phyloP scores from a whole-genome alignment of 805 yeast species.

The Lipomyces anomalus region DNA sequence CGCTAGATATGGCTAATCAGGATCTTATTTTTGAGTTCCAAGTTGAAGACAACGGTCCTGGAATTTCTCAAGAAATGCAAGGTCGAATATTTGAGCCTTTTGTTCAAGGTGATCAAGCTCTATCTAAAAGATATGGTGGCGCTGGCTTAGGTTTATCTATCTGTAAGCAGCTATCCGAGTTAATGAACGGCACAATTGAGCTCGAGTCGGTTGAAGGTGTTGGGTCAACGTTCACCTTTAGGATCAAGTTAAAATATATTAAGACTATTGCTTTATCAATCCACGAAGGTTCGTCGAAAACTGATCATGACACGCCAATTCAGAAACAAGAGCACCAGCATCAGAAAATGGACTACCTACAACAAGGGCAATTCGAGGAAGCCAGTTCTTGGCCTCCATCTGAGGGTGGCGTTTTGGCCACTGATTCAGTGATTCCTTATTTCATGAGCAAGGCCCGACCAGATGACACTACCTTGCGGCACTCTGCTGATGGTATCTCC shows the following conservation, averaged over 20 bases:
- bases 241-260: slow-evolving; percentile 46
- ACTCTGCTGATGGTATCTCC: too few species aligned
- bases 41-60: slow-evolving; percentile 90
- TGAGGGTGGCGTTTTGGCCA: too few species aligned
- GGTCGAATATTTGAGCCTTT: slow-evolving; percentile 90
- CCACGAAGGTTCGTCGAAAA: too few species aligned
- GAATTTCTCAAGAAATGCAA: slow-evolving; percentile 77
- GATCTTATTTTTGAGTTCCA: slow-evolving; percentile 62
- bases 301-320: too few species aligned
- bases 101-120: slow-evolving; percentile 93
- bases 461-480: too few species aligned
- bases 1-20: slow-evolving; percentile 35
- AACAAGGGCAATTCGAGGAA: too few species aligned
- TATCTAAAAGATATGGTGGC: slow-evolving; percentile 88
- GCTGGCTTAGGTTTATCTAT: slow-evolving; percentile 89
- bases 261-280: slow-evolving; percentile 39
- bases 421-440: too few species aligned
- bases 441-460: too few species aligned
- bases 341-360: too few species aligned
- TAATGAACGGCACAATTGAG: slow-evolving; percentile 84
- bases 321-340: too few species aligned
- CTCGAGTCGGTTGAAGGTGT: slow-evolving; percentile 68
- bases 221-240: slow-evolving; percentile 71
- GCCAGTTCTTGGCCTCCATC: too few species aligned
- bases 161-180: slow-evolving; percentile 80